Evolutionary conservation across 2,329 filamentous ascomycete genomes (phyloP).

Genomic region (Leptodontidium sp.): DNA sequence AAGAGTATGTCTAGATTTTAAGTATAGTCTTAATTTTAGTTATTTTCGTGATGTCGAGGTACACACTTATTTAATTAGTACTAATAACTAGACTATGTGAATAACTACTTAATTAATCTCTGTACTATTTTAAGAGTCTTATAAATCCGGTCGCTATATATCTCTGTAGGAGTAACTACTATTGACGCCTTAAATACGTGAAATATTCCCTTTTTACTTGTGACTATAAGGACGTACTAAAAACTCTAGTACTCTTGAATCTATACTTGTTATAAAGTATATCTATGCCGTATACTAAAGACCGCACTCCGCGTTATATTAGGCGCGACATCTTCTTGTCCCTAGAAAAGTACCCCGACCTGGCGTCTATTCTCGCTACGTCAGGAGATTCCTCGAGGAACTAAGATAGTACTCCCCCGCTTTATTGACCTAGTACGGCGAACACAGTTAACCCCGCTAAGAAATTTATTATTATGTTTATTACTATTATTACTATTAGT

Average conservation of each 20-base stretch:
- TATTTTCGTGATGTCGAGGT: background rate
- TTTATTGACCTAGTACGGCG: background rate
- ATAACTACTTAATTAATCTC: background rate
- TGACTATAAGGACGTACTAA: no score
- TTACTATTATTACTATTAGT: background rate
- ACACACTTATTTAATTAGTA: constrained; percentile 4
- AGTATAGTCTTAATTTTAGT: constrained; percentile 1
- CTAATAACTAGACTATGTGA: background rate
- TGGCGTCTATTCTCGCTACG: background rate
- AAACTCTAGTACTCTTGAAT: background rate
- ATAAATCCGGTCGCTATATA: background rate
- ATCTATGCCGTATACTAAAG: background rate
- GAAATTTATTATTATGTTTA: constrained; percentile 6
- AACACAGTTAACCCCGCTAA: background rate
- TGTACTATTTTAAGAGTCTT: background rate
- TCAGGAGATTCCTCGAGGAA: no score
- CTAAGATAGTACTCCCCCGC: background rate
- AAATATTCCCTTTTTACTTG: no score
- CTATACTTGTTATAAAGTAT: background rate
- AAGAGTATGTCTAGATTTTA: background rate
- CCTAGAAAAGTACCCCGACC: constrained; percentile 1
- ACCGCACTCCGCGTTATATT: background rate
- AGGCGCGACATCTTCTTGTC: background rate
- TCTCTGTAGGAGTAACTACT: no score
- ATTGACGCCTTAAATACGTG: no score